A percentile compares a stretch with the other conserved stretches of the same genome.
Conservation (phyloP, 2,329 filamentous ascomycete species). For the Aspergillus sp. region DNA sequence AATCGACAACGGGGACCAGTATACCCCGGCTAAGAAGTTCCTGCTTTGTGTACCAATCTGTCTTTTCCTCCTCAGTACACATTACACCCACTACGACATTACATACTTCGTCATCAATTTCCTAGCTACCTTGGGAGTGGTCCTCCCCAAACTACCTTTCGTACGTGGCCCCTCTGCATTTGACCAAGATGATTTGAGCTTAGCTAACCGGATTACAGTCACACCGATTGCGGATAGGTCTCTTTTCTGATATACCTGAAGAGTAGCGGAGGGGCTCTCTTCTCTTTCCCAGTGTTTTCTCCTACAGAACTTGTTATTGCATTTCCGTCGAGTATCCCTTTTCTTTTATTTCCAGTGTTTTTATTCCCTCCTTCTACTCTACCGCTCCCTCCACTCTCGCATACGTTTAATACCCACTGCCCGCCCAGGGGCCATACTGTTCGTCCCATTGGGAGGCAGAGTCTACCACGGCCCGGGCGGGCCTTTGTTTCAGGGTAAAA, state of each 20-base stretch:
- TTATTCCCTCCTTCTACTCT: conserved; percentile 8
- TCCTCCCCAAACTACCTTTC: conserved; percentile 94
- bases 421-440: conserved; percentile 7
- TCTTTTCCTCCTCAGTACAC: conserved; percentile 93
- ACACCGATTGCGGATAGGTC: conserved; percentile 73
- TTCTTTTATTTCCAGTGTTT: conserved; percentile 4
- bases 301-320: conserved; percentile 11
- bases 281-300: conserved; percentile 7
- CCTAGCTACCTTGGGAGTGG: conserved; percentile 83
- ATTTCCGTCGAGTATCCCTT: conserved; percentile 11
- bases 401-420: conserved; percentile 19
- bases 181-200: conserved; percentile 1
- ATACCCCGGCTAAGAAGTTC: conserved; percentile 98
- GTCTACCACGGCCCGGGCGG: neutral
- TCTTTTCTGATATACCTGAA: conserved; percentile 70
- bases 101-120: conserved; percentile 98
- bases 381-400: conserved; percentile 1
- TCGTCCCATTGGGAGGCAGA: neutral
- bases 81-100: conserved; percentile 97
- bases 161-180: conserved; percentile 57
- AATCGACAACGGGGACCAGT: conserved; percentile 98
- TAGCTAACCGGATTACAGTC: conserved; percentile 55
- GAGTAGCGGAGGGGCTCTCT: conserved; percentile 44
- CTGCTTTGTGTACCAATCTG: conserved; percentile 90
- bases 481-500: neutral